Conservation (phyloP, 108 stramenopile genomes). For the Skeletonema marinoi region DNA sequence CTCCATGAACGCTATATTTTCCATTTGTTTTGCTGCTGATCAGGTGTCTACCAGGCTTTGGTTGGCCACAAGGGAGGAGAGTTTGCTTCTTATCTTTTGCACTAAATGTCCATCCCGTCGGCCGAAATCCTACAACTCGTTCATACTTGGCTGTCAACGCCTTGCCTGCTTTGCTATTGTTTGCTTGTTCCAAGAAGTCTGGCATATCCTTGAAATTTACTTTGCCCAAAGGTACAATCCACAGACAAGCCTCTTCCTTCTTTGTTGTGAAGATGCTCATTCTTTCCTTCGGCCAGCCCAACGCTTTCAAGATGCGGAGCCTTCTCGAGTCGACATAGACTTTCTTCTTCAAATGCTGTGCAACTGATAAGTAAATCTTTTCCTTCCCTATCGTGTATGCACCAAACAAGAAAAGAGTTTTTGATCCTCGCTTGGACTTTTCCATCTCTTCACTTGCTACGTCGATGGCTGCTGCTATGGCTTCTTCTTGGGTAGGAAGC, state of each 20-base stretch:
- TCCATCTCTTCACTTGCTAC: slow-evolving; percentile 57
- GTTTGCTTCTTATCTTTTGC: slow-evolving; percentile 18
- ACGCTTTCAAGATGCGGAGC: slow-evolving; percentile 64
- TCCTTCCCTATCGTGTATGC: slow-evolving; percentile 96
- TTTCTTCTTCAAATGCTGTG: slow-evolving; percentile 60
- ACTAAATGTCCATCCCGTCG: slow-evolving; percentile 57
- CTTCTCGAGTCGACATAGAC: slow-evolving; percentile 85
- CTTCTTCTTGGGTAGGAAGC: slow-evolving; percentile 60
- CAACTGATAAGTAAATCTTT: slow-evolving; percentile 86
- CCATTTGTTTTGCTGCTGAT: slow-evolving; percentile 57
- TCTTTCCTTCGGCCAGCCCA: slow-evolving; percentile 69
- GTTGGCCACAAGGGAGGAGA: slow-evolving; percentile 6
- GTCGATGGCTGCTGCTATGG: slow-evolving; percentile 54
- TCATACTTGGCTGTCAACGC: slow-evolving; percentile 53
- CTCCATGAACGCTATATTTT: slow-evolving; percentile 66
- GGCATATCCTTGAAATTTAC: slow-evolving; percentile 82
- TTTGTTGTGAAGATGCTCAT: slow-evolving; percentile 48
- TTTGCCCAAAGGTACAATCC: slow-evolving; percentile 87
- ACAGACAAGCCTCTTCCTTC: slow-evolving; percentile 41
- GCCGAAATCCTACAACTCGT: slow-evolving; percentile 66
- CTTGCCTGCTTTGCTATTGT: slow-evolving; percentile 49
- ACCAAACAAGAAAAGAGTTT: slow-evolving; percentile 87
- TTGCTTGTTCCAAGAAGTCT: slow-evolving; percentile 56
- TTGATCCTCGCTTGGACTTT: slow-evolving; percentile 33
- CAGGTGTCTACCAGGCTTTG: slow-evolving; percentile 27